These are phyloP conservation scores for Hymenoscyphus scutula DNA, from an alignment of 2,329 filamentous ascomycete species.

Conservation along the genomic window DNA sequence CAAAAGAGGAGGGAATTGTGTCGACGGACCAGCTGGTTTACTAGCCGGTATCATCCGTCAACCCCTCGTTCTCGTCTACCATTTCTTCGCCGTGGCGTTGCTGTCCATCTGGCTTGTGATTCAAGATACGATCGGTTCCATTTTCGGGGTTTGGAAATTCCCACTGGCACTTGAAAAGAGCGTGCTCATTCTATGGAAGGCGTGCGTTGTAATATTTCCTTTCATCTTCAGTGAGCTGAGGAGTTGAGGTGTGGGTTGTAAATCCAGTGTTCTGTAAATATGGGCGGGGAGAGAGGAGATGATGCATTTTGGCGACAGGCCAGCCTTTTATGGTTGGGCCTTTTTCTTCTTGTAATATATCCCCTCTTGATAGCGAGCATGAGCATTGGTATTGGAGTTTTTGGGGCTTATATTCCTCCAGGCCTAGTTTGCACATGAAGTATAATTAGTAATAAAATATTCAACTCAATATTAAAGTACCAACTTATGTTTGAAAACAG, in stretches of 20 bases:
- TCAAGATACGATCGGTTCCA: conserved; percentile 47
- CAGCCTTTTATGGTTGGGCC: not conserved
- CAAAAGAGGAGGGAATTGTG: conserved; percentile 65
- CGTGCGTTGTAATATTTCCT: conserved; percentile 77
- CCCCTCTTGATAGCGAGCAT: conserved; percentile 2
- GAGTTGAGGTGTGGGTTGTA: not conserved
- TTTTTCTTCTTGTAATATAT: conserved; percentile 2
- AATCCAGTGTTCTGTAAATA: not conserved
- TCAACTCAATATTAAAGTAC: not conserved
- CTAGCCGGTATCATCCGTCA: conserved; percentile 77
- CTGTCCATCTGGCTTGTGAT: conserved; percentile 70
- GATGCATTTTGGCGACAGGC: not conserved
- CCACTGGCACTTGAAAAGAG: conserved; percentile 66
- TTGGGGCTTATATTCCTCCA: not conserved
- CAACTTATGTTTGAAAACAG: no score
- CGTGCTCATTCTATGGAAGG: conserved; percentile 73
- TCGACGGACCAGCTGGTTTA: conserved; percentile 77
- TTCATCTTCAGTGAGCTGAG: conserved; percentile 70
- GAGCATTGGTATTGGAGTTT: not conserved
- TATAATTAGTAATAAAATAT: not conserved
- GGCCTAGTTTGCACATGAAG: not conserved
- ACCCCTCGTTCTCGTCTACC: conserved; percentile 76
- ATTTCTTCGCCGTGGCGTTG: conserved; percentile 94
- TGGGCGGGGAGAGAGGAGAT: not conserved
- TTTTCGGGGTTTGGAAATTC: conserved; percentile 52